Base-by-base conservation (phyloP, 2,329 filamentous ascomycete species). In the Massarina eburnea region DNA sequence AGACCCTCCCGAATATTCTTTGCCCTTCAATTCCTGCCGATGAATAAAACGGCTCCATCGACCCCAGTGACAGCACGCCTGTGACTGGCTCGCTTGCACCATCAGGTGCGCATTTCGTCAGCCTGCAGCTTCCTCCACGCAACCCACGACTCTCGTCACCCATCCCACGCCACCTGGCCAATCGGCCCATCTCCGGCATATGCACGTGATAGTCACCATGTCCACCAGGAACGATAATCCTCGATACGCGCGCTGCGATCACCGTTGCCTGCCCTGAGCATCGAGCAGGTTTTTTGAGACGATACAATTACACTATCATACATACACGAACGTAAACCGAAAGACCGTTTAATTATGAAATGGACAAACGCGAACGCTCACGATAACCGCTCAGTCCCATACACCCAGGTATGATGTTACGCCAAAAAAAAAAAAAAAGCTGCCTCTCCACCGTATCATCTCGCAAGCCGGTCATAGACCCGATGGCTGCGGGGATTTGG, bases 101-200 rank as follows among this genome's bases (percentile, higher is more conserved):
- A 35, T 43, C 40, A 48, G 19, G 29, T 43, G 41, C 39, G 6
- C 24, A 14, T 26, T 10, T n/a, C 22, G 24, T 40, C 36, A 21
- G 12, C 22, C 21, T 15, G 27, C 40, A 32, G 19, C 22, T 34
- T 32, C 45, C 40, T 20, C 34, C 34, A 27, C 15, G 6, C 22
- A 24, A 10, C 15, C 33, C 39, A 43, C 41, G 36, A 40, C 20
- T 6, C 12, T 37, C 45, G 40, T 41, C 45, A 36, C 40, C 33
- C 27, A 14, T 14, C 27, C 27, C 27, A 4, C 12, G 12, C 27
- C 12, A n/a, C n/a, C n/a, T n/a, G n/a, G n/a, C 32, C 35, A 35
- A 48, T 36, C 44, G 43, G 35, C 48, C 24, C 43, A 36, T 32
- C 30, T 46, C 38, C n/a, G 18, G 27, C 14, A 18, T 34, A 49